Evolutionary conservation across 768 basidiomycete genomes (phyloP), one percentile per base, ranked within the genome.

Genomic region (Suillus clintonianus): DNA sequence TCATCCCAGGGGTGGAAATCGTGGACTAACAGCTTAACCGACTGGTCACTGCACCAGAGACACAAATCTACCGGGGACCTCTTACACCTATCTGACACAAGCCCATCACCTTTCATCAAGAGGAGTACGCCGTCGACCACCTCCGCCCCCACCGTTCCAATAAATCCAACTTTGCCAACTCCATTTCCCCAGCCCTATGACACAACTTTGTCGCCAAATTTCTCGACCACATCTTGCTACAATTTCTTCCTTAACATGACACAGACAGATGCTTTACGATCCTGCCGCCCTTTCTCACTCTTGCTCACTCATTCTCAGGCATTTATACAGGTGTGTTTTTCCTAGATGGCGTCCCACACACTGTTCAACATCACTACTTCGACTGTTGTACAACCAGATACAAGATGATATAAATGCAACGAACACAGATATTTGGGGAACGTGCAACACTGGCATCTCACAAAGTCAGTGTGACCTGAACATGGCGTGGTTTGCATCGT

Each of bases 111-210:
- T 50, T 55, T 63, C 22, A 64, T 47, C 30, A 42, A 47, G 30
- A 60, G 60, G 32, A 41, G 54, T 34, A 56, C 69, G 13, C 59
- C 73, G 27, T 37, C 68, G 17, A 48, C 76, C 5, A 67, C 74
- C 6, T 37, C 70, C 8, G 51, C 70, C 15, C 60, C 72, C 37
- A 67, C 77, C 9, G 68, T 76, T 65, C 59, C 79, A 68, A 42
- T 61, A 70, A 32, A 69, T 4, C 85, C 89, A 2, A 64, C 67
- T 8, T 81, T 93, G 30, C 90, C 91, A 9, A 86, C 85, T 6
- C 92, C 92, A 0, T 93, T 94, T 72, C 90, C 90, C 4, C 90
- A 91, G 65, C 82, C 91, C 0, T 88, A 88, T 71, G 92, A 92
- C 70, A 79, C 83, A 6, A 81, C 82, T 3, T 71, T 94, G 57